Evolutionary conservation across 768 basidiomycete genomes (phyloP).

Genomic region (Leccinum obscurum): DNA sequence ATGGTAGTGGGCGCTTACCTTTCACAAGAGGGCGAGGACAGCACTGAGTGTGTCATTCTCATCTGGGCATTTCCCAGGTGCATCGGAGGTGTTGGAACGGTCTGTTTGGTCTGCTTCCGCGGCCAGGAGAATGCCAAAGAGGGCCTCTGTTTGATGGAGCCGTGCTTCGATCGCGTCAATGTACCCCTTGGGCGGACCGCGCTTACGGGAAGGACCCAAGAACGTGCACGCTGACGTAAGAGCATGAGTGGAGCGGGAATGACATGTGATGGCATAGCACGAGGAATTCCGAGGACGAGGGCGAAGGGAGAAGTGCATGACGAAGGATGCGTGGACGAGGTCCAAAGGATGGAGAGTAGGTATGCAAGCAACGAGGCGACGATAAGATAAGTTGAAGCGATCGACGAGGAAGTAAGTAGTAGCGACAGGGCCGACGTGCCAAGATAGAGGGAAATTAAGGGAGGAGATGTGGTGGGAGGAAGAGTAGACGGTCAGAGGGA

Average conservation of each 20-base stretch:
- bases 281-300: background rate
- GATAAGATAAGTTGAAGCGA: slow-evolving; percentile 12
- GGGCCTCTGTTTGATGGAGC: slow-evolving; percentile 89
- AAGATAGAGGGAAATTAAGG: slow-evolving; percentile 6
- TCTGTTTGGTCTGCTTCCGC: slow-evolving; percentile 30
- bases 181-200: slow-evolving; percentile 87
- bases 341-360: background rate
- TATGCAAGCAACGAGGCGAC: background rate
- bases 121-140: slow-evolving; percentile 78
- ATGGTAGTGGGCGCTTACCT: slow-evolving; percentile 36
- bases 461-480: background rate
- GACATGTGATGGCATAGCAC: too few species aligned
- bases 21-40: slow-evolving; percentile 50
- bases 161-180: slow-evolving; percentile 93
- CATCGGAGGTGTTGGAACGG: slow-evolving; percentile 26
- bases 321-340: slow-evolving; percentile 14
- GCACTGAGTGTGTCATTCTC: slow-evolving; percentile 24
- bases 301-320: slow-evolving; percentile 11
- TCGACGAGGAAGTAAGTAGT: slow-evolving; percentile 1
- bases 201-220: slow-evolving; percentile 40
- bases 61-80: slow-evolving; percentile 32
- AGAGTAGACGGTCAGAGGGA: slow-evolving; percentile 8
- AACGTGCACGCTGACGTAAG: slow-evolving; percentile 64
- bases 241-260: slow-evolving; percentile 1
- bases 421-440: background rate